phyloP scores from a whole-genome alignment of 768 basidiomycete species.

The Gloeopeniophorella convolvens region DNA sequence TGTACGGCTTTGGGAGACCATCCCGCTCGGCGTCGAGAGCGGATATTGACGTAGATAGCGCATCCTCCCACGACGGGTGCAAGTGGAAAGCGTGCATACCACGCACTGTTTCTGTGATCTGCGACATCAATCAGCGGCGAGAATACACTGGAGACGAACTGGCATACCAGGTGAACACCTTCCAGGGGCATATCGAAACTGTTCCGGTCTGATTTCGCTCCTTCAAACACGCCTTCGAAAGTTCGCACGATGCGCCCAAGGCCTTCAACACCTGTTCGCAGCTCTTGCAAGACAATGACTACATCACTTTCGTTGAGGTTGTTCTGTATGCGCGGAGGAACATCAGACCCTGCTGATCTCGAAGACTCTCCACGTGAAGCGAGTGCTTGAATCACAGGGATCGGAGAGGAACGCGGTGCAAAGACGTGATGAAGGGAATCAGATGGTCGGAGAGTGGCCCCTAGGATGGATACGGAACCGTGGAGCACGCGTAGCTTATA shows the following conservation, averaged over 20 bases:
- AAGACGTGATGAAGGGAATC: slow-evolving; percentile 46
- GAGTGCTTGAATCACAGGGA: slow-evolving; percentile 45
- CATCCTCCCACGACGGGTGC: slow-evolving; percentile 33
- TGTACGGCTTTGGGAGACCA: neutral
- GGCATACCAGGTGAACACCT: slow-evolving; percentile 43
- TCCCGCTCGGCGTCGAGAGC: neutral
- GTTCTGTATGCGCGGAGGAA: slow-evolving; percentile 18
- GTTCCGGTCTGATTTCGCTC: slow-evolving; percentile 37
- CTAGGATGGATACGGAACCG: slow-evolving; percentile 54
- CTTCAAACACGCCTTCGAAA: slow-evolving; percentile 58
- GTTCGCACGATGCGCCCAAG: slow-evolving; percentile 56
- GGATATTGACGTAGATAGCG: slow-evolving; percentile 19
- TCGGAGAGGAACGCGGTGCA: slow-evolving; percentile 73
- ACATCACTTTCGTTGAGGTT: slow-evolving; percentile 25
- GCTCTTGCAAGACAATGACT: slow-evolving; percentile 51
- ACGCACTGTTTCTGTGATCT: slow-evolving; percentile 26
- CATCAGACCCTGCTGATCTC: slow-evolving; percentile 2
- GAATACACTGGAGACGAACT: neutral
- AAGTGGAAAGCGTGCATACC: slow-evolving; percentile 31
- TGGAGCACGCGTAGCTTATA: slow-evolving; percentile 56
- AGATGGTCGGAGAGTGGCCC: slow-evolving; percentile 42
- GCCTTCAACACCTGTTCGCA: slow-evolving; percentile 56
- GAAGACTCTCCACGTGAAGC: slow-evolving; percentile 14
- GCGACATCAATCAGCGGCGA: slow-evolving; percentile 20
- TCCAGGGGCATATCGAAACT: slow-evolving; percentile 39